Conservation (phyloP, 495 filamentous ascomycete genomes). For the Poronia punctata region DNA sequence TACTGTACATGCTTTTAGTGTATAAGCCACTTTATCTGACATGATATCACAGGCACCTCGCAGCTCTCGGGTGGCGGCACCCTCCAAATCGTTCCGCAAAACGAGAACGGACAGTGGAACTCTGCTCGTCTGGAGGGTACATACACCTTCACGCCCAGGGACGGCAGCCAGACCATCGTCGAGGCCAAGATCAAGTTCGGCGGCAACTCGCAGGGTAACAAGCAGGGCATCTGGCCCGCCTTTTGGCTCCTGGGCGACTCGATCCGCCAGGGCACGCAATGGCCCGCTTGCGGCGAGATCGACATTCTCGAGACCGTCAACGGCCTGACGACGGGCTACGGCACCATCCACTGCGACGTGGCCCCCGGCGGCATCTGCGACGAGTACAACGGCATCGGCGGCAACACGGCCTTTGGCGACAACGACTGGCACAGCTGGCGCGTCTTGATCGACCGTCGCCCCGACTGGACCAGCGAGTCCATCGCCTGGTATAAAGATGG, state of each 20-base stretch:
- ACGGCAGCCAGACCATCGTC: constrained; percentile 31
- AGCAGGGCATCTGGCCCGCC: constrained; percentile 48
- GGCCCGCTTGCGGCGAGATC: constrained; percentile 46
- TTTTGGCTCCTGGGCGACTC: constrained; percentile 46
- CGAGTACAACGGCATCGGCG: constrained; percentile 36
- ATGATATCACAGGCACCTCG: constrained; percentile 31
- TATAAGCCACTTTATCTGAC: no score
- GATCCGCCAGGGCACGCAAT: constrained; percentile 30
- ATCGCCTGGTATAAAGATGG: constrained; percentile 45
- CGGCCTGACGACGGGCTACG: constrained; percentile 36
- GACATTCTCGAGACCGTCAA: constrained; percentile 46
- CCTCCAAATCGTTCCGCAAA: constrained; percentile 40
- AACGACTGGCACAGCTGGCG: constrained; percentile 43
- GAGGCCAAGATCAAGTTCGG: constrained; percentile 41
- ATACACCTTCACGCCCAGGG: constrained; percentile 35
- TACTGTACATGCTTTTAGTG: no score
- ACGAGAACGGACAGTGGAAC: constrained; percentile 35
- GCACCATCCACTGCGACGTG: constrained; percentile 41
- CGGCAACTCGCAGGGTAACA: constrained; percentile 21
- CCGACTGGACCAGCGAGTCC: constrained; percentile 34
- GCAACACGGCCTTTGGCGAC: constrained; percentile 25
- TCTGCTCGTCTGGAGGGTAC: constrained; percentile 43
- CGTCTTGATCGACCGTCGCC: constrained; percentile 35
- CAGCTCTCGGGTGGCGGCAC: constrained; percentile 37
- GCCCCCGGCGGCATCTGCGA: constrained; percentile 40